These are phyloP conservation scores for Vanilla planifolia DNA, from an alignment of 106 monocot species.

Conservation along the genomic window DNA sequence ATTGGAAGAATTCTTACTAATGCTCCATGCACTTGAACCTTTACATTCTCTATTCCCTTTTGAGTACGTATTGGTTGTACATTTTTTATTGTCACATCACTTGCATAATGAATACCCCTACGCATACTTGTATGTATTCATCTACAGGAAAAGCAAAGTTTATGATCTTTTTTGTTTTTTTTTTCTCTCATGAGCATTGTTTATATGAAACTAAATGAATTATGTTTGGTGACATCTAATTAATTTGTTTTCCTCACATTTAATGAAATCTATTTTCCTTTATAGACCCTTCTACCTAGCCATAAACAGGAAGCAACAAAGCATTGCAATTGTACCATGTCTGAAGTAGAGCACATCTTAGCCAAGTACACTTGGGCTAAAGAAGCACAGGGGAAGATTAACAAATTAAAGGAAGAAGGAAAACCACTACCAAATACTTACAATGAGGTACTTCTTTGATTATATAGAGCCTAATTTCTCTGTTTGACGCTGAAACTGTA, in stretches of 20 bases:
- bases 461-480: no score
- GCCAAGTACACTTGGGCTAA: slow-evolving; percentile 93
- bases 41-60: no score
- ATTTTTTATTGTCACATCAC: no score
- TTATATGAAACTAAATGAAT: not conserved
- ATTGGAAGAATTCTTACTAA: no score
- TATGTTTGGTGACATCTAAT: not conserved
- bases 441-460: slow-evolving; percentile 51
- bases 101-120: no score
- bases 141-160: not conserved
- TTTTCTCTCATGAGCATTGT: not conserved
- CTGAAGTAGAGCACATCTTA: slow-evolving; percentile 85
- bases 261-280: slow-evolving; percentile 2
- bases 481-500: no score
- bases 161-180: not conserved
- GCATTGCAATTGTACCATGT: slow-evolving; percentile 84
- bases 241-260: not conserved
- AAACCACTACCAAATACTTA: slow-evolving; percentile 82
- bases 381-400: slow-evolving; percentile 86
- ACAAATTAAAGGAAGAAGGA: slow-evolving; percentile 91
- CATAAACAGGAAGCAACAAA: slow-evolving; percentile 82
- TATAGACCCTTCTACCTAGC: slow-evolving; percentile 69
- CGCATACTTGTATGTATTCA: no score
- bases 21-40: no score
- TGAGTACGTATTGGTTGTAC: no score